These are phyloP conservation scores for Saccharomycopsis olivae DNA, from an alignment of 805 yeast genomes.

Conservation along the genomic window DNA sequence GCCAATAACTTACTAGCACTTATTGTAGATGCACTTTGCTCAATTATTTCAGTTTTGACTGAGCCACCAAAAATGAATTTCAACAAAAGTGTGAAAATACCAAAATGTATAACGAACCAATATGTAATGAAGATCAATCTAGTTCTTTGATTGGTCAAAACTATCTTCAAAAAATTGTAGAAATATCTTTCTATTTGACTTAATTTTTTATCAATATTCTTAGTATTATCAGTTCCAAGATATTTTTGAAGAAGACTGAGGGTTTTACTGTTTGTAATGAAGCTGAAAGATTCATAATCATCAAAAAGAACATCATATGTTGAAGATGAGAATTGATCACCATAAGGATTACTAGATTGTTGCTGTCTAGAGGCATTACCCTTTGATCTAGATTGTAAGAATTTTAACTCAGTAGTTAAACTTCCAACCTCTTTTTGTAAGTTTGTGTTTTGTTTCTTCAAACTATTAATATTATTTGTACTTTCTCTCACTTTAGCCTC, in stretches of 20 bases:
- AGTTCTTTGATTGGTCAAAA: slow-evolving; percentile 64
- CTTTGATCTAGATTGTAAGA: slow-evolving; percentile 49
- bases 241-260: slow-evolving; percentile 73
- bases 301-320: slow-evolving; percentile 18
- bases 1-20: no score
- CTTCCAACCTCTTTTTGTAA: slow-evolving; percentile 68
- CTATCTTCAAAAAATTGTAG: slow-evolving; percentile 57
- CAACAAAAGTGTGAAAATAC: no score
- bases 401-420: slow-evolving; percentile 68
- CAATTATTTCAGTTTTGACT: no score
- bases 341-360: slow-evolving; percentile 9
- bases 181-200: slow-evolving; percentile 75
- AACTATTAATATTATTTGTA: slow-evolving; percentile 40
- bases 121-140: slow-evolving; percentile 65
- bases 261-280: slow-evolving; percentile 58
- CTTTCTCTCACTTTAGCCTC: slow-evolving; percentile 70
- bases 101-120: slow-evolving; percentile 27
- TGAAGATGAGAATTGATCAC: slow-evolving; percentile 24
- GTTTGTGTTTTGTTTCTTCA: slow-evolving; percentile 51
- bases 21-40: no score
- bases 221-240: slow-evolving; percentile 68
- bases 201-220: slow-evolving; percentile 58
- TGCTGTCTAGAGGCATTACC: slow-evolving; percentile 21
- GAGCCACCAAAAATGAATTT: no score
- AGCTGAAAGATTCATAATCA: slow-evolving; percentile 41